Conservation (phyloP, 805 yeast genomes). For the Hanseniaspora vineae region DNA sequence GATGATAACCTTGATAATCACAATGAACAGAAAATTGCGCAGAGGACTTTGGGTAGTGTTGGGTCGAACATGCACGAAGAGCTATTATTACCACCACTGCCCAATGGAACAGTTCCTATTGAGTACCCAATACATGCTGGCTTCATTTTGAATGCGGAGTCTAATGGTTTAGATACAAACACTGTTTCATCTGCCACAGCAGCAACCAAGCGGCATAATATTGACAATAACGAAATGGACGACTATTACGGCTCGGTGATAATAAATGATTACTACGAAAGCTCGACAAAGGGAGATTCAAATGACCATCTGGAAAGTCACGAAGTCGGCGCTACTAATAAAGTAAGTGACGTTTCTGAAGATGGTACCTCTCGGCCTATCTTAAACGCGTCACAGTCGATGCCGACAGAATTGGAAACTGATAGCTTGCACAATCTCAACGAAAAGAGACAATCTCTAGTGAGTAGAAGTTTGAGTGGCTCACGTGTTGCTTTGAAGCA, state of each 20-base stretch:
- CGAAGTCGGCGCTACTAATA: too few species aligned
- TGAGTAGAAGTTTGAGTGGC: too few species aligned
- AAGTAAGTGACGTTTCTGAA: too few species aligned
- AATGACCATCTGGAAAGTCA: neutral
- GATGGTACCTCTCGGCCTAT: too few species aligned
- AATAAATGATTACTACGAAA: neutral
- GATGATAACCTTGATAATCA: too few species aligned
- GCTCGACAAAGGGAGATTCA: neutral
- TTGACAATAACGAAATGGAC: neutral
- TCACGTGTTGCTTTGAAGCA: too few species aligned
- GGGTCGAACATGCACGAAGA: neutral
- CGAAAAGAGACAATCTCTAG: too few species aligned
- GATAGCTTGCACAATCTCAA: too few species aligned
- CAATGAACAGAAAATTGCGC: too few species aligned
- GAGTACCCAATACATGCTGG: neutral
- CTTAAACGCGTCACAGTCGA: too few species aligned
- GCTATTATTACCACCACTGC: neutral
- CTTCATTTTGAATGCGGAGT: neutral
- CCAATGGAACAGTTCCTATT: neutral
- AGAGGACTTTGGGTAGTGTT: neutral
- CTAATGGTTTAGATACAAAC: neutral
- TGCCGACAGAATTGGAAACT: too few species aligned
- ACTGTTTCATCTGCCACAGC: neutral
- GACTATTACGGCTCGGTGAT: neutral
- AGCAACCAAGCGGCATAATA: neutral